phyloP scores from a whole-genome alignment of 306 rosid species.

The Dalbergia cultrata region DNA sequence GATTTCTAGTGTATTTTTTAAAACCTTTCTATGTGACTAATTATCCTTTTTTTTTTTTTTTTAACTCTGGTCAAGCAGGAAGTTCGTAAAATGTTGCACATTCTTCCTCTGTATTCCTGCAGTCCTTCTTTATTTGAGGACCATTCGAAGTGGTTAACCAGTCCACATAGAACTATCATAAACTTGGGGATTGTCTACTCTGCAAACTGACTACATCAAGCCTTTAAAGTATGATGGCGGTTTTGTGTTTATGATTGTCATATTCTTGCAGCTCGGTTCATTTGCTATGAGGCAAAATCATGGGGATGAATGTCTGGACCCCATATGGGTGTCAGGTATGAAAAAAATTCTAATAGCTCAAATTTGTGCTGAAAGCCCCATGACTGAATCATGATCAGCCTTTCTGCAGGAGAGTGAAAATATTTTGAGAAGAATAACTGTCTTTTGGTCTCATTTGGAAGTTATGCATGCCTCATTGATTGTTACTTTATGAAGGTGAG shows the following conservation, averaged over 20 bases:
- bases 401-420: conserved; percentile 10
- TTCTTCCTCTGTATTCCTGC: conserved; percentile 45
- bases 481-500: conserved; percentile 24
- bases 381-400: not conserved
- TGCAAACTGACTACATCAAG: not conserved
- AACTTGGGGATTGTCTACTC: conserved; percentile 11
- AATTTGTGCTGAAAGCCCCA: conserved; percentile 8
- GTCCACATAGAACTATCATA: conserved; percentile 34
- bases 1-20: conserved; percentile 21
- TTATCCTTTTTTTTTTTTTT: conserved; percentile 11
- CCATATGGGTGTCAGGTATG: not conserved
- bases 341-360: not conserved
- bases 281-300: conserved; percentile 24
- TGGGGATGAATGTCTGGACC: conserved; percentile 22
- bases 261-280: conserved; percentile 13
- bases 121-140: conserved; percentile 34
- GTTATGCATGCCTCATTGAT: conserved; percentile 5
- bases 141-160: conserved; percentile 43
- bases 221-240: not conserved
- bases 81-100: conserved; percentile 40
- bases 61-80: conserved; percentile 48
- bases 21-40: conserved; percentile 5
- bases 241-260: not conserved
- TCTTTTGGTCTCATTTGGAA: conserved; percentile 20
- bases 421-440: conserved; percentile 15